Evolutionary conservation across 192 early-diverging fungal genomes (phyloP), one percentile per base, ranked within the genome.

Genomic region (Backusella luteola): DNA sequence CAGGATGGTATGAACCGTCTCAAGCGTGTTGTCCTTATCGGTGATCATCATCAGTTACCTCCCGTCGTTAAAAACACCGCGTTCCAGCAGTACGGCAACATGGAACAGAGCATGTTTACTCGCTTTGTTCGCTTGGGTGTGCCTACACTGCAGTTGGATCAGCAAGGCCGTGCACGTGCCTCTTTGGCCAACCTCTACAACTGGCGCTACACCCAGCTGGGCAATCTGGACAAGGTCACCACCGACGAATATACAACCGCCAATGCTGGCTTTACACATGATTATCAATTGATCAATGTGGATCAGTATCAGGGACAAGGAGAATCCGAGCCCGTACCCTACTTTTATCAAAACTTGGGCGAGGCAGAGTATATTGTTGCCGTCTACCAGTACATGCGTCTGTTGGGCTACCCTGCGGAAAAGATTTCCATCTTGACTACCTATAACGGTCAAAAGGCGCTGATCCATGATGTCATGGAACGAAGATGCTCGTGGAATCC

Each of bases 361-460:
- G 98, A 99, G 77, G 98, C 98, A 67, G 98, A 99, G 84, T 98
- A 95, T 81, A 86, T 96, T 11, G 97, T 99, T 21, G 96, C 96
- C 4, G 87, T 93, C 19, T 99, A 91, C 87, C 95, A 96, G 82
- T 99, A 97, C 86, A 97, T 99, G 97, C 87, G 96, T 42, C 81
- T 98, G 36, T 70, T 96, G 66, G 98, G 98, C 78, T 98, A 99
- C 73, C 92, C 96, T 3, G 89, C 94, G 0, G 89, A 93, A n/a
- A 90, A 90, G 35, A 98, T 99, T 67, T 87, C 94, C 0, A 94
- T 99, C 44, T 81, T 99, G 73, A 98, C 98, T 12, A 96, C 98
- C 0, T 99, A 99, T 76, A 97, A 99, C 77, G 98, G 98, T 26
- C 98, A 99, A 80, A 90, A 91, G 35, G 93, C 96, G 59, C 87